A percentile compares a stretch with the other conserved stretches of the same genome.
Evolutionary conservation across 2,329 filamentous ascomycete genomes (phyloP).

Genomic region (Kalaharituber pfeilii): DNA sequence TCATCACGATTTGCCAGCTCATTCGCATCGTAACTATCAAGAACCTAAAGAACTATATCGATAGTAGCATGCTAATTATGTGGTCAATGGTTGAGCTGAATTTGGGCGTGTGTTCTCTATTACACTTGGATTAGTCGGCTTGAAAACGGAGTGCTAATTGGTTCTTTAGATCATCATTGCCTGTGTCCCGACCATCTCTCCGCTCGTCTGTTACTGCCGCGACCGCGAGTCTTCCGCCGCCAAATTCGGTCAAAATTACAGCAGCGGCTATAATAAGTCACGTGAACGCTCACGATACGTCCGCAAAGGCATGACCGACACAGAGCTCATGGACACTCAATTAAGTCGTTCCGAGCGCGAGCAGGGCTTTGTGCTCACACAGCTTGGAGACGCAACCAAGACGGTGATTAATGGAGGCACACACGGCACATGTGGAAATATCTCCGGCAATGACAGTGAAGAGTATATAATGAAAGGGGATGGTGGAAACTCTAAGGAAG

Average conservation of each 20-base stretch:
- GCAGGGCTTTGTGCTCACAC: neutral
- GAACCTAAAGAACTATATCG: conserved; percentile 31
- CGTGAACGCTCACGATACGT: no score
- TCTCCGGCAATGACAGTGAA: neutral
- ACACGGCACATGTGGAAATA: neutral
- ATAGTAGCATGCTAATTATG: conserved; percentile 30
- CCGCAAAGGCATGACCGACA: no score
- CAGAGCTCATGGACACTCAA: no score
- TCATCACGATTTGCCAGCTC: conserved; percentile 36
- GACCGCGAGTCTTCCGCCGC: conserved; percentile 13
- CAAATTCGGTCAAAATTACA: neutral
- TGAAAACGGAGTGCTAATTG: neutral
- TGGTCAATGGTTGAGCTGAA: conserved; percentile 34
- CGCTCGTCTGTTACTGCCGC: conserved; percentile 28
- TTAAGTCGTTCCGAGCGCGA: no score
- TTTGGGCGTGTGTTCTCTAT: conserved; percentile 24
- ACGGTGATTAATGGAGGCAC: neutral
- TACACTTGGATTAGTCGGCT: neutral
- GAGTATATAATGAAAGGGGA: neutral
- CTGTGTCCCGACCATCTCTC: conserved; percentile 31
- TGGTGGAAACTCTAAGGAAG: neutral
- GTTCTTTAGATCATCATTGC: conserved; percentile 29
- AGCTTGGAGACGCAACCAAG: neutral
- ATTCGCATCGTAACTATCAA: conserved; percentile 36
- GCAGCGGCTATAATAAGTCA: neutral